Evolutionary conservation across 1,284 basidiomycete genomes (phyloP), one percentile per base, ranked within the genome.

Genomic region (Fomitopsis palustris): DNA sequence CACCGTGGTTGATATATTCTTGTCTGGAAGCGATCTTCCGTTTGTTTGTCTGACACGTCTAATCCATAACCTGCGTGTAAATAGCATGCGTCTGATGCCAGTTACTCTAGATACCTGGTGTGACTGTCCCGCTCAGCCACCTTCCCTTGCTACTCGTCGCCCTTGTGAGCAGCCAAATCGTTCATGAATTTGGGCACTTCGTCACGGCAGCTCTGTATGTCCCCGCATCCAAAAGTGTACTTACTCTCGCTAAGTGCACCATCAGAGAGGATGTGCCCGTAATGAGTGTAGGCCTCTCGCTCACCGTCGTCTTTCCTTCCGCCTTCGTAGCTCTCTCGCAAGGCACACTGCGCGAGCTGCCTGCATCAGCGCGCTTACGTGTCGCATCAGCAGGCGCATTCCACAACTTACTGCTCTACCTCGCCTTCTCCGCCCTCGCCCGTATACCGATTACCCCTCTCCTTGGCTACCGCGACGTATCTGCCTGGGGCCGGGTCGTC

Each of bases 181-280:
- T 88, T 19, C 90, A 92, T 64, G 90, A 92, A 73, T 70, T 80
- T 0, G 90, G 90, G 14, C 90, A 92, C 70, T 86, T 84, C 17
- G 64, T 90, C 29, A 74, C 82, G 14, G 87, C 86, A 14, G 84
- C 88, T 25, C 65, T 86, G 87, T 90, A 72, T 64, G 86, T 73
- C 35, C n/a, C 31, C 9, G 10, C 21, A 17, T 35, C 9, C n/a
- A n/a, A 19, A 19, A 42, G 6, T 25, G 25, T 12, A 31, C 21
- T 3, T 16, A 2, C 54, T 17, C 31, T 25, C n/a, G n/a, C n/a
- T 23, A 35, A 3, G 27, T 37, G 12, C 23, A 33, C 23, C 23
- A 39, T 37, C 61, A 86, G 85, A 14, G 81, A 84, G 43, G 69
- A 71, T 3, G 71, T 89, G 33, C 85, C 86, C 1, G 74, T 90